A percentile compares a stretch with the other conserved stretches of the same genome.
Evolutionary conservation across 148 eudicot species (phyloP).

Genomic region (Amaranthus cruentus): DNA sequence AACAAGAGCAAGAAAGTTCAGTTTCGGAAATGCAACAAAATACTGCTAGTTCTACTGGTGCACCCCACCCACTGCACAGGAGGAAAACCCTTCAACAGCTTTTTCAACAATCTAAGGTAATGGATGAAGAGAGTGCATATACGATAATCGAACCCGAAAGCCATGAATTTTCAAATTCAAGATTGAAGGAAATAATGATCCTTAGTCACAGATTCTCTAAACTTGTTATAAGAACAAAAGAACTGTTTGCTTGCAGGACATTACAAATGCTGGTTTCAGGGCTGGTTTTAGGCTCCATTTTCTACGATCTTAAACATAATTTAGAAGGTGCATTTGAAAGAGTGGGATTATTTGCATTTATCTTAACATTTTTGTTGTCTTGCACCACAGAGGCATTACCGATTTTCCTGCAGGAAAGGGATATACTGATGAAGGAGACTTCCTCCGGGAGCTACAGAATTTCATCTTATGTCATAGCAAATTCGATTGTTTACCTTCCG

Average conservation of each 20-base stretch:
- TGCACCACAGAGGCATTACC: constrained; percentile 90
- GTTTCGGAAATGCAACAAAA: constrained; percentile 18
- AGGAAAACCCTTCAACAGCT: constrained; percentile 72
- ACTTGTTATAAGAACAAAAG: constrained; percentile 73
- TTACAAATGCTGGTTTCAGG: constrained; percentile 83
- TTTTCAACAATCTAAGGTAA: constrained; percentile 79
- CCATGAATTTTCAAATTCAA: constrained; percentile 49
- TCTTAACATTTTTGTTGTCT: constrained; percentile 72
- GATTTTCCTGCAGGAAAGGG: constrained; percentile 86
- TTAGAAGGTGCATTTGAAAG: constrained; percentile 72
- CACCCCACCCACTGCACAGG: constrained; percentile 16
- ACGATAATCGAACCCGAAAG: constrained; percentile 21
- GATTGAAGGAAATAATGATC: constrained; percentile 50
- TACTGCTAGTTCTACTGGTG: background rate
- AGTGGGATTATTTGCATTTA: constrained; percentile 91
- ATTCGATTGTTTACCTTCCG: constrained; percentile 84
- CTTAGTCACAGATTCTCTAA: constrained; percentile 76
- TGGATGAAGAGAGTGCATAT: constrained; percentile 48
- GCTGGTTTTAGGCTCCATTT: constrained; percentile 75
- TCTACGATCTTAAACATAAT: constrained; percentile 57
- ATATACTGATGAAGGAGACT: constrained; percentile 90
- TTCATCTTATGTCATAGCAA: constrained; percentile 88
- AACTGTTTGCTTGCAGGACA: constrained; percentile 72
- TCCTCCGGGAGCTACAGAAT: constrained; percentile 83
- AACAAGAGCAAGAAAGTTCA: constrained; percentile 16